Percentiles rank a stretch among this genome's conserved stretches.
These are phyloP conservation scores for Neofusicoccum parvum DNA, from an alignment of 2,329 filamentous ascomycete genomes.

Conservation along the genomic window DNA sequence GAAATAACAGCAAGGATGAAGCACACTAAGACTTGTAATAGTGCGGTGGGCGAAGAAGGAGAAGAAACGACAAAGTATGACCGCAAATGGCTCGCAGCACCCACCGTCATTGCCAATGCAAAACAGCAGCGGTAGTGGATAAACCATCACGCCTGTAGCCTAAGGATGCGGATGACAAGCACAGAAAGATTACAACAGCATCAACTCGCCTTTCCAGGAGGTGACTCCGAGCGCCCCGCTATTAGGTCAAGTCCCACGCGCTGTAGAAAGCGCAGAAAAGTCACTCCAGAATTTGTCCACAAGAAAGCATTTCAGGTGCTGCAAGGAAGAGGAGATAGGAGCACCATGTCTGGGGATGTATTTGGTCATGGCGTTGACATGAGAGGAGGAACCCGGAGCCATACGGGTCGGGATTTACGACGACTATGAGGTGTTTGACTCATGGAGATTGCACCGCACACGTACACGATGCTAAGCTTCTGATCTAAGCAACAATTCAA, in stretches of 20 bases:
- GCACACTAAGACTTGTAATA: constrained; percentile 30
- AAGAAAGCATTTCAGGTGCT: background rate
- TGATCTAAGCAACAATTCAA: constrained; percentile 13
- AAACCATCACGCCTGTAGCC: background rate
- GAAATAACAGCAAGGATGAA: background rate
- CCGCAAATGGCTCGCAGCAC: constrained; percentile 1
- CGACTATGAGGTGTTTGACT: background rate
- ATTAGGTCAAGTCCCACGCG: constrained; percentile 2
- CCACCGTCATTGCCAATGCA: constrained; percentile 19
- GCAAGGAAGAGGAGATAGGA: background rate
- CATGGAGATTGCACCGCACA: background rate
- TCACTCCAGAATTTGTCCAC: background rate
- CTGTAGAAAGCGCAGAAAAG: background rate
- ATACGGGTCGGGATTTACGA: background rate
- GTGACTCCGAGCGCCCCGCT: background rate
- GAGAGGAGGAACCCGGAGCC: background rate
- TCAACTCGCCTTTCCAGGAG: background rate
- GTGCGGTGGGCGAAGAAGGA: constrained; percentile 70
- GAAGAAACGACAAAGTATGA: constrained; percentile 61
- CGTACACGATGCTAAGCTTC: background rate
- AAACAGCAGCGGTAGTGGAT: constrained; percentile 22
- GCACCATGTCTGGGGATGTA: background rate
- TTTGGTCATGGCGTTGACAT: constrained; percentile 10
- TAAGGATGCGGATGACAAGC: background rate
- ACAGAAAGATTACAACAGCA: background rate